A percentile compares a stretch with the other conserved stretches of the same genome.
Conservation (phyloP, 805 yeast genomes). For the Sungouiella thailandica region DNA sequence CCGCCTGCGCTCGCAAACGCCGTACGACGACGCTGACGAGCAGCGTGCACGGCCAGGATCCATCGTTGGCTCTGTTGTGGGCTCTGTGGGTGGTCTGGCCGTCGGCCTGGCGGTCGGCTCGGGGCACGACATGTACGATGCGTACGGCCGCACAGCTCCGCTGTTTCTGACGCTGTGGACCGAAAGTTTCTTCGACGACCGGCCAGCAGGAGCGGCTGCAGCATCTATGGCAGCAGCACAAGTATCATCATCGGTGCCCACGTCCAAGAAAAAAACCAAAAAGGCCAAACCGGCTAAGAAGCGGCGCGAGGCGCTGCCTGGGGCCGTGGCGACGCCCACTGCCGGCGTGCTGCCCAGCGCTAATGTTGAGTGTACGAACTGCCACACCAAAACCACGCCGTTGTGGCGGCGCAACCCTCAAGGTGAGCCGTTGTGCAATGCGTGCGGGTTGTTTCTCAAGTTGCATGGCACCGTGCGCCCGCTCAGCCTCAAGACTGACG, state of each 20-base stretch:
- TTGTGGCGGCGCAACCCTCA: slow-evolving; percentile 91
- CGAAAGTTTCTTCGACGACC: slow-evolving; percentile 1
- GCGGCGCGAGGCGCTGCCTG: slow-evolving; percentile 3
- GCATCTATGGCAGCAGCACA: background rate
- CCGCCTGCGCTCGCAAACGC: slow-evolving; percentile 15
- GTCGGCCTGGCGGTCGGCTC: background rate
- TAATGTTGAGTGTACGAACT: slow-evolving; percentile 64
- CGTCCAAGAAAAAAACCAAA: slow-evolving; percentile 9
- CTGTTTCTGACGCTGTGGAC: slow-evolving; percentile 1
- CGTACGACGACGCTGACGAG: slow-evolving; percentile 10
- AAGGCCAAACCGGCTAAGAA: slow-evolving; percentile 7
- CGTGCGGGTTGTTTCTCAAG: slow-evolving; percentile 46
- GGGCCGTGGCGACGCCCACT: slow-evolving; percentile 1
- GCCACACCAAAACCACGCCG: slow-evolving; percentile 90
- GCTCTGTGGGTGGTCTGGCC: background rate
- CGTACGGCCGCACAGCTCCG: background rate
- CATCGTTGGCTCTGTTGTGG: background rate
- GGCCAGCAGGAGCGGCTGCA: background rate
- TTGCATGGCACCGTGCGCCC: slow-evolving; percentile 96
- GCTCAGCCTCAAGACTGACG: slow-evolving; percentile 83
- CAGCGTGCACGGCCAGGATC: background rate
- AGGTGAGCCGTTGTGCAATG: slow-evolving; percentile 91
- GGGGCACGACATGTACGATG: background rate
- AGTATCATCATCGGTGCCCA: slow-evolving; percentile 7
- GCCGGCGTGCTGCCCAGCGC: slow-evolving; percentile 1